Evolutionary conservation across 148 eudicot genomes (phyloP).

Genomic region (Persicaria maculosa): DNA sequence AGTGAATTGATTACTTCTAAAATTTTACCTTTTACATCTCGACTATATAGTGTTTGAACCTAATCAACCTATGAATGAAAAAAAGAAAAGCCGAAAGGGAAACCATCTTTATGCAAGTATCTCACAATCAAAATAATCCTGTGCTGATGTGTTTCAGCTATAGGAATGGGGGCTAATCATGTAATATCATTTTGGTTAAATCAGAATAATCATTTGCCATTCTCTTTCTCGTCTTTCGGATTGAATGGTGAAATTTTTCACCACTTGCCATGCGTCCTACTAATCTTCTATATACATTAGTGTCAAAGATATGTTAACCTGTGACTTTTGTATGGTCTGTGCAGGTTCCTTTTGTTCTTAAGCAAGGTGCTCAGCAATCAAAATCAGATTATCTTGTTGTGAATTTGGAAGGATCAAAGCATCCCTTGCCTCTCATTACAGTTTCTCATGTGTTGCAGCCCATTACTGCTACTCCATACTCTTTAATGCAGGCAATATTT

Average conservation of each 20-base stretch:
- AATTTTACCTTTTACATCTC: too few relatives aligned
- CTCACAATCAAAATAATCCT: too few relatives aligned
- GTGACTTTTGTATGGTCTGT: background rate
- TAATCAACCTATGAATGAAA: too few relatives aligned
- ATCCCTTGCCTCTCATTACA: slow-evolving; percentile 75
- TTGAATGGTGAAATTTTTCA: background rate
- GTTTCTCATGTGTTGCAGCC: slow-evolving; percentile 80
- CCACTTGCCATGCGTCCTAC: background rate
- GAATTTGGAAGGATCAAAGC: slow-evolving; percentile 75
- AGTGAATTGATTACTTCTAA: background rate
- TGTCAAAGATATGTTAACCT: background rate
- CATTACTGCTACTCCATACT: slow-evolving; percentile 54
- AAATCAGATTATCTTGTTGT: slow-evolving; percentile 56
- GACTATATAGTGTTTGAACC: too few relatives aligned
- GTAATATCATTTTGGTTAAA: background rate
- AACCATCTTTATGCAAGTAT: too few relatives aligned
- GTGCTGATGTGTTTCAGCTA: background rate
- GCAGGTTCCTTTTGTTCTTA: slow-evolving; percentile 89
- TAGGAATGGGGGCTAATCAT: background rate
- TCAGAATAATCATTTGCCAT: background rate
- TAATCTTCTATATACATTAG: background rate
- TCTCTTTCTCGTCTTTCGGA: background rate
- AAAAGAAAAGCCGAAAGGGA: too few relatives aligned
- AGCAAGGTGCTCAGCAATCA: slow-evolving; percentile 47
- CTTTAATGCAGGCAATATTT: slow-evolving; percentile 74